Conservation (phyloP, 805 yeast species). For the Candida michaelii region DNA sequence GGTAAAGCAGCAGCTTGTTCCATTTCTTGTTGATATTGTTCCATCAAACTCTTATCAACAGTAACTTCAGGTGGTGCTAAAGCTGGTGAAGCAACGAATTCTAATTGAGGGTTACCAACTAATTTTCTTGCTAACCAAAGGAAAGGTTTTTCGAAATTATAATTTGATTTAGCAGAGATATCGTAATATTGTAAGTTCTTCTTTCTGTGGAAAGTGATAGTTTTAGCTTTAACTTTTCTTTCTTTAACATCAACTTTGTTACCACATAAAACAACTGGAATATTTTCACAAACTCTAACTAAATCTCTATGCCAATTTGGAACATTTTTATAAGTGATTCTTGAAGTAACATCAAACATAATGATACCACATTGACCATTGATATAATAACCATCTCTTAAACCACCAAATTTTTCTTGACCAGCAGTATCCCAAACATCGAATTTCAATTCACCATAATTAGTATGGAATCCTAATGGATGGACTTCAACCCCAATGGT, state of each 20-base stretch:
- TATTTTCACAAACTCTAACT: constrained; percentile 99
- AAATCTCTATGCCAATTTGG: constrained; percentile 99
- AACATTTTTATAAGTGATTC: constrained; percentile 99
- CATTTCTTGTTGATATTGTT: constrained; percentile 98
- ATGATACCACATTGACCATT: constrained; percentile 99
- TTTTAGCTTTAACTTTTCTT: constrained; percentile 99
- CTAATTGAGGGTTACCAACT: constrained; percentile 96
- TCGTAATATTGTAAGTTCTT: constrained; percentile 99
- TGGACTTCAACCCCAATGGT: constrained; percentile 99
- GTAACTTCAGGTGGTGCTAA: constrained; percentile 99
- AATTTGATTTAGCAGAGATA: constrained; percentile 98
- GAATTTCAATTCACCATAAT: constrained; percentile 97
- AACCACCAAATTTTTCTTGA: constrained; percentile 99
- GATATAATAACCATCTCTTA: constrained; percentile 99
- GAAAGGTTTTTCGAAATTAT: constrained; percentile 99
- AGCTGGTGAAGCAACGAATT: constrained; percentile 99
- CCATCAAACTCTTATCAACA: constrained; percentile 95
- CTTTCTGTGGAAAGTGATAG: constrained; percentile 99
- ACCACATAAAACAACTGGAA: constrained; percentile 98
- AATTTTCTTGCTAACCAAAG: constrained; percentile 99
- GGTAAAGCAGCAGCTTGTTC: constrained; percentile 99
- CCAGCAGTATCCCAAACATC: constrained; percentile 99
- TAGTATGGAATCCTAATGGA: constrained; percentile 97
- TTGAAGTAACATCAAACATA: constrained; percentile 99
- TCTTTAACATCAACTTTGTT: constrained; percentile 99